Base-by-base conservation (phyloP, 768 basidiomycete genomes). In the Mycena crocata region DNA sequence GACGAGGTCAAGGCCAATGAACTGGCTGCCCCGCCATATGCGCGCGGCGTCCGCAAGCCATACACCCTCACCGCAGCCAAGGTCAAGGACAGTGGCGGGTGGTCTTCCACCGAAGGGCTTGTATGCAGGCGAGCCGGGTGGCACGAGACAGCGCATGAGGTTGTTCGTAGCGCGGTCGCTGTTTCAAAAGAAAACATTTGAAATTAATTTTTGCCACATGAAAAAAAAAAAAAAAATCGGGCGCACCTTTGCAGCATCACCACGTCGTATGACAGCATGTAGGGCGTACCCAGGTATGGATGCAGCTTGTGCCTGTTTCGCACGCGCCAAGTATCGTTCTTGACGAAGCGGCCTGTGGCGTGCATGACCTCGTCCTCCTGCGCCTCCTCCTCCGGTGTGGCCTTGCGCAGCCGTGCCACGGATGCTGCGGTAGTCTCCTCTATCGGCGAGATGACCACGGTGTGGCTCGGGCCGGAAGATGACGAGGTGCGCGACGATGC, bases 41-140 rank as follows among this genome's bases (percentile, higher is more conserved):
- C 74, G 79, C 4, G 90, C 87, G 5, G 92, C 89, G 51, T 89
- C 81, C 0, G 87, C 64, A 7, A 89, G 81, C 93, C 93, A 95
- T 51, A 85, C 73, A 0, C 93, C 92, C 50, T 84, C 70, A 14
- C 93, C 93, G 74, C 92, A 94, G 3, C 93, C 93, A 15, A 95
- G 77, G 72, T 94, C 93, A 9, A 95, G 83, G 26, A 90, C 88
- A 15, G 80, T 78, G 1, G 77, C 73, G 1, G 92, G 90, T 0
- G 83, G 81, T n/a, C 77, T 78, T 26, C 82, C 81, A 37, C 80
- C 73, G 66, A 84, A 85, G 64, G 84, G 78, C 62, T 86, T 82
- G 71, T 94, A 93, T 0, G 88, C 86, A 0, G 92, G 92, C 0
- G 85, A 84, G 6, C 82, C 82, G 3, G 79, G 80, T 8, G 80